Conservation (phyloP, 2,329 filamentous ascomycete species). For the Penicillium sp. region DNA sequence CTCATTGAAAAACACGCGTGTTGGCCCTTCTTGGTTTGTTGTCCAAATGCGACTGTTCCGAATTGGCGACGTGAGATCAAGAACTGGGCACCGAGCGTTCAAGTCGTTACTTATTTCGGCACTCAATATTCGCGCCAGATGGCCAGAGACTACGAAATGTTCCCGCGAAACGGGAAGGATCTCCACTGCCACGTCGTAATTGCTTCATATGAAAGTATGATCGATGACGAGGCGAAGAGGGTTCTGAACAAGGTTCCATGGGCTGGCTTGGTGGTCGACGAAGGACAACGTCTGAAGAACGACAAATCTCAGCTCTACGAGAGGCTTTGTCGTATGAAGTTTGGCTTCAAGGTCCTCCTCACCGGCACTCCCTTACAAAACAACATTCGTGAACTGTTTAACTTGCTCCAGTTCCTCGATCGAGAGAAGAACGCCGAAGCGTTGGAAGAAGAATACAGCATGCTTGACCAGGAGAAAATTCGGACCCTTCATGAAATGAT, state of each 20-base stretch:
- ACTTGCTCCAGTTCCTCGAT: slow-evolving; percentile 92
- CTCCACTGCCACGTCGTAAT: slow-evolving; percentile 89
- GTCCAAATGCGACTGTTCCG: slow-evolving; percentile 92
- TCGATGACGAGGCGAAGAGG: slow-evolving; percentile 65
- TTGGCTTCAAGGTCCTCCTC: slow-evolving; percentile 80
- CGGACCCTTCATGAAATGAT: slow-evolving; percentile 79
- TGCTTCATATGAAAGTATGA: slow-evolving; percentile 88
- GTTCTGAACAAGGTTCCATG: slow-evolving; percentile 73
- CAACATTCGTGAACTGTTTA: slow-evolving; percentile 92
- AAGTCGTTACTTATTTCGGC: slow-evolving; percentile 92
- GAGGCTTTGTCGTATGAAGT: slow-evolving; percentile 68
- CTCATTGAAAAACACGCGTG: slow-evolving; percentile 69
- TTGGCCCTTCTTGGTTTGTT: slow-evolving; percentile 90
- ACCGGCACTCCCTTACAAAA: slow-evolving; percentile 81
- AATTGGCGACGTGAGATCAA: slow-evolving; percentile 98
- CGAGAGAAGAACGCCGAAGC: slow-evolving; percentile 65
- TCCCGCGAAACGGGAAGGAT: slow-evolving; percentile 60
- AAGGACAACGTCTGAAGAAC: slow-evolving; percentile 93
- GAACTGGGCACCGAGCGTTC: slow-evolving; percentile 80
- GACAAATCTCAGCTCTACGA: slow-evolving; percentile 80
- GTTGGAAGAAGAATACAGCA: slow-evolving; percentile 71
- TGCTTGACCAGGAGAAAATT: slow-evolving; percentile 81
- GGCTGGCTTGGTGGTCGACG: slow-evolving; percentile 87
- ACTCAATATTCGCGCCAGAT: slow-evolving; percentile 71
- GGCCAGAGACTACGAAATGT: slow-evolving; percentile 81